Evolutionary conservation across 495 filamentous ascomycete genomes (phyloP).

Genomic region (Hyaloscypha hepaticicola): DNA sequence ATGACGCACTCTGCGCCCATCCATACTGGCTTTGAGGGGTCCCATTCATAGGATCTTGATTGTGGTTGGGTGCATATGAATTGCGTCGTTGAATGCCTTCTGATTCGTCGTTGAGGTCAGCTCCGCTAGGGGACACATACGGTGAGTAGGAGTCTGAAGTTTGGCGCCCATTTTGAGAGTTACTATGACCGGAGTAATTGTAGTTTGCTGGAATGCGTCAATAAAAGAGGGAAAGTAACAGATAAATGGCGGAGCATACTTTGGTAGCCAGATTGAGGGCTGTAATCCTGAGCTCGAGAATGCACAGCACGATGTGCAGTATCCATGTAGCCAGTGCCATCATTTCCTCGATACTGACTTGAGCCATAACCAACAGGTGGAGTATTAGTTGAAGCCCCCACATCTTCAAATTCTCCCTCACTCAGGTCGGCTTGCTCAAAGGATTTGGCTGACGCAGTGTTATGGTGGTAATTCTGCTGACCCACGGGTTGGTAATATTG

Average conservation of each 20-base stretch:
- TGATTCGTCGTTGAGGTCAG: conserved; percentile 31
- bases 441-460: conserved; percentile 22
- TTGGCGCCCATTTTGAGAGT: conserved; percentile 24
- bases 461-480: conserved; percentile 21
- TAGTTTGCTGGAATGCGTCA: conserved; percentile 23
- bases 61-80: conserved; percentile 10
- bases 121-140: conserved; percentile 46
- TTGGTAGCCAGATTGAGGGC: conserved; percentile 10
- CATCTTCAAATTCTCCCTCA: conserved; percentile 57
- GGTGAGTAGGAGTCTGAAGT: conserved; percentile 53
- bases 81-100: conserved; percentile 4
- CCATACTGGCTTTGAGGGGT: conserved; percentile 6
- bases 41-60: conserved; percentile 4
- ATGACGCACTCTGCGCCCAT: conserved; percentile 4
- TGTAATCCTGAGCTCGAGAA: conserved; percentile 16
- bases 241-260: conserved; percentile 7
- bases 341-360: conserved; percentile 18
- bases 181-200: conserved; percentile 32
- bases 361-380: conserved; percentile 18
- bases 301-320: conserved; percentile 26
- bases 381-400: conserved; percentile 1
- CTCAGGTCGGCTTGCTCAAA: conserved; percentile 76
- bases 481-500: conserved; percentile 15
- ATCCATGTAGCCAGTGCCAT: conserved; percentile 24
- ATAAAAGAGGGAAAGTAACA: background rate